Evolutionary conservation across 2,329 filamentous ascomycete genomes (phyloP).

Genomic region (Cladobotryum mycophilum): DNA sequence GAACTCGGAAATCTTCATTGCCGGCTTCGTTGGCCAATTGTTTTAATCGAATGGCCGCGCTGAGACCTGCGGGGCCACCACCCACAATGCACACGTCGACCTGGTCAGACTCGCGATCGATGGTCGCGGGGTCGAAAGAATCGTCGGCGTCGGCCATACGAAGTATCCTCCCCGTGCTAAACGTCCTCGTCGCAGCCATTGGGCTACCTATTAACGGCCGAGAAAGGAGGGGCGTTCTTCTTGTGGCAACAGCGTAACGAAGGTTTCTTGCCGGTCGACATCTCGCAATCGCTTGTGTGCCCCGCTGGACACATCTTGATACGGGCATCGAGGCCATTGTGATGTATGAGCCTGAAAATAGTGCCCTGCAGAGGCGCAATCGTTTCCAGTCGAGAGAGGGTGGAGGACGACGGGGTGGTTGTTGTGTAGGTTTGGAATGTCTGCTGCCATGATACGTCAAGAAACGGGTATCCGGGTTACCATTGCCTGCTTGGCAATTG

Average conservation of each 20-base stretch:
- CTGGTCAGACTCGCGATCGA: conserved; percentile 85
- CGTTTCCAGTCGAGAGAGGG: conserved; percentile 1
- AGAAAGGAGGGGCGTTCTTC: conserved; percentile 14
- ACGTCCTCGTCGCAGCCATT: conserved; percentile 24
- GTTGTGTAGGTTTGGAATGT: not conserved
- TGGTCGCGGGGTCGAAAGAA: conserved; percentile 56
- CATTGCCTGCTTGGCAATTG: conserved; percentile 17
- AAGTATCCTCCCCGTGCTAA: conserved; percentile 28
- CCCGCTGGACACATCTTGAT: conserved; percentile 34
- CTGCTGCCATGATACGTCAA: not conserved
- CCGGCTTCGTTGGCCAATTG: conserved; percentile 91
- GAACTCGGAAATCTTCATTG: conserved; percentile 90
- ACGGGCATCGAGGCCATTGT: conserved; percentile 34
- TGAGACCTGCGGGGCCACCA: conserved; percentile 88
- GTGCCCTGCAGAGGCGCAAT: not conserved
- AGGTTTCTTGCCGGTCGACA: conserved; percentile 21
- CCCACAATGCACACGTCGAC: conserved; percentile 97
- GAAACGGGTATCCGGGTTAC: conserved; percentile 3
- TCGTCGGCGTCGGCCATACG: conserved; percentile 35
- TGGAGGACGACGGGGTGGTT: not conserved
- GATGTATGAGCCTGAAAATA: conserved; percentile 7
- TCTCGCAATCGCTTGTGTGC: conserved; percentile 27
- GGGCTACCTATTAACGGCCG: conserved; percentile 16
- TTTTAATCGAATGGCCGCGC: conserved; percentile 89
- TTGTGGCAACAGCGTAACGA: conserved; percentile 18